Evolutionary conservation across 257 asterid genomes (phyloP).

Genomic region (Gentiana dahurica): DNA sequence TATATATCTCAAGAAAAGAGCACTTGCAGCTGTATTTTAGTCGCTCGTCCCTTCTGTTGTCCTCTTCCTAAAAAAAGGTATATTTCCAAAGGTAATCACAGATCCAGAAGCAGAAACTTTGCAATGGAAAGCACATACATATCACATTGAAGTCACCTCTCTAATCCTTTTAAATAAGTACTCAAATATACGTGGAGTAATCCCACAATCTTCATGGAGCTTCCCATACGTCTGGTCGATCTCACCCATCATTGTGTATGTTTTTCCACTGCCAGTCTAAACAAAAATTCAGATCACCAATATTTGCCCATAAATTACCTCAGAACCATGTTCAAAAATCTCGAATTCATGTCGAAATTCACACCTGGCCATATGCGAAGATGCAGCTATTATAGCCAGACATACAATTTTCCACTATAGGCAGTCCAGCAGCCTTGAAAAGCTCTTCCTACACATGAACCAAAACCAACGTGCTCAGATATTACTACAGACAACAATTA

Average conservation of each 20-base stretch:
- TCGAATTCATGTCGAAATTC: constrained; percentile 4
- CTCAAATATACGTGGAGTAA: constrained; percentile 76
- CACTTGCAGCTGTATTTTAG: constrained; percentile 78
- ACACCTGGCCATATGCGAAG: constrained; percentile 89
- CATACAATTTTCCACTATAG: constrained; percentile 93
- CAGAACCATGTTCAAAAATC: constrained; percentile 2
- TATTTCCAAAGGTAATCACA: not conserved
- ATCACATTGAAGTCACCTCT: constrained; percentile 36
- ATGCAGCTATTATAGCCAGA: constrained; percentile 91
- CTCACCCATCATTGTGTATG: constrained; percentile 90
- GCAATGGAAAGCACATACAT: constrained; percentile 3
- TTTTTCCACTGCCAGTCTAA: constrained; percentile 92
- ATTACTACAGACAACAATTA: constrained; percentile 1
- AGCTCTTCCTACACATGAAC: constrained; percentile 47
- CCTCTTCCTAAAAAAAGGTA: constrained; percentile 53
- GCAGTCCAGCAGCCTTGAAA: constrained; percentile 71
- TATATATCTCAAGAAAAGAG: constrained; percentile 81
- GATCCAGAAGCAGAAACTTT: constrained; percentile 9
- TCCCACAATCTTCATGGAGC: constrained; percentile 59
- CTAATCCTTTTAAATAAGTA: constrained; percentile 57
- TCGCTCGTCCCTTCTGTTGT: constrained; percentile 49
- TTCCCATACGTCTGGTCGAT: constrained; percentile 40
- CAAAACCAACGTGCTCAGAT: constrained; percentile 8
- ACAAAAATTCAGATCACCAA: constrained; percentile 8
- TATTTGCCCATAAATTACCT: not conserved